Evolutionary conservation across 768 basidiomycete genomes (phyloP), one percentile per base, ranked within the genome.

Genomic region (Kwoniella dejecticola): DNA sequence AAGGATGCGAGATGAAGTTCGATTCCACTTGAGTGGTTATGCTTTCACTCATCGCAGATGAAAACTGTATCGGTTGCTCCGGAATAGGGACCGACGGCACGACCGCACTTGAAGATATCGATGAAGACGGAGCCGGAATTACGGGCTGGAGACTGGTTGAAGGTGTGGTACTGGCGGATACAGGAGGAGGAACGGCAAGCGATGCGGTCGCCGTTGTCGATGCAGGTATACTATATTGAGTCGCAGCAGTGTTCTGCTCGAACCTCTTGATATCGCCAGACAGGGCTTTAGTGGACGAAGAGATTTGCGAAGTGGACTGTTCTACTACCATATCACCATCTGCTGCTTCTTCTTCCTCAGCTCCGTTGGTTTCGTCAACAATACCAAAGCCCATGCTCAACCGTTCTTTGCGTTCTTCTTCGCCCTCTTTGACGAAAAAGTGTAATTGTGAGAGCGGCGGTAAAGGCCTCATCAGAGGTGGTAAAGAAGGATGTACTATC

Each of bases 401-500:
- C 10, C 75, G 42, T 19, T 72, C 27, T 29, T 64, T 62, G 41
- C 54, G 49, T 41, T 78, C 77, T 30, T 76, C 72, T 21, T 71
- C 72, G 12, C 44, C 54, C 46, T 72, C 70, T 24, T 49, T 38
- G 1, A 62, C 57, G 63, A 75, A 75, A 55, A 68, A 70, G 44
- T 69, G 70, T n/a, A 78, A 54, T 27, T 66, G 62, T 17, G 61
- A 58, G 3, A 75, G 41, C 21, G 77, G 75, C 3, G 77, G 75
- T 23, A 64, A 38, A 0, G 75, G 68, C 30, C 77, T 66, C 23
- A 57, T 55, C 30, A 77, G 40, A 2, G 77, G 70, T 10, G 77
- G 77, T 21, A 71, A 38, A 27, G 62, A 48, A 10, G 77, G 77
- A 56, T 78, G 75, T 5, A 78, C 52, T 3, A 77, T 45, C 5